Base-by-base conservation (phyloP, 1,284 basidiomycete genomes). In the Porodaedalea pini region DNA sequence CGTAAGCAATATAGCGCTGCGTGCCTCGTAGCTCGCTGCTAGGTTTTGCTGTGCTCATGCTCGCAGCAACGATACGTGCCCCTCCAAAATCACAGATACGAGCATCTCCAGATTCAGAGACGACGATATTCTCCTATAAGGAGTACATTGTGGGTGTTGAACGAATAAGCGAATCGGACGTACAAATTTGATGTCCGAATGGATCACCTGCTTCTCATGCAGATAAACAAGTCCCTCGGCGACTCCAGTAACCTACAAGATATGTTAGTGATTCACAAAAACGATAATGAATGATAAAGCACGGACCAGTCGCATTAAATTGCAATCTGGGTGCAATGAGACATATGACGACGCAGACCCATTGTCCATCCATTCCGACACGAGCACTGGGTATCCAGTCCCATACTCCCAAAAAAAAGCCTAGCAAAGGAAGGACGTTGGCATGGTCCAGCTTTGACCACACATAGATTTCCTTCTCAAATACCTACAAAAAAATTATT, bases 391-490 rank as follows among this genome's bases (percentile, higher is more conserved):
- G 34, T 17, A 50, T 23, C 19, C 19, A 8, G 21, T 15, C 23
- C 53, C 47, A n/a, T 17, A 13, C 54, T n/a, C 53, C 54, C 23
- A 54, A 31, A 23, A 39, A 17, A 56, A 19, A 50, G 8, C 54
- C 49, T 6, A 32, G 27, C 15, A 51, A 39, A 4, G 27, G 29
- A 31, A 51, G 49, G 25, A 51, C 34, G 34, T 51, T 51, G 13
- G 31, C 13, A 29, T 51, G 49, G 17, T 51, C 34, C 17, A 51
- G 19, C 7, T 39, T 8, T 13, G n/a, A 4, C 49, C 49, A 51
- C 19, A 51, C 34, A 15, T 36, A 36, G 7, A 51, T 17, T 51
- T 51, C 49, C 21, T 45, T 45, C 19, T 45, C 21, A 21, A 45
- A 45, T 45, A 8, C 19, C 43, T 45, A 23, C 11, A 10, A 45